Percentiles rank a stretch among this genome's conserved stretches.
phyloP scores from a whole-genome alignment of 352 stramenopile species.

The Lagenidium sp. region DNA sequence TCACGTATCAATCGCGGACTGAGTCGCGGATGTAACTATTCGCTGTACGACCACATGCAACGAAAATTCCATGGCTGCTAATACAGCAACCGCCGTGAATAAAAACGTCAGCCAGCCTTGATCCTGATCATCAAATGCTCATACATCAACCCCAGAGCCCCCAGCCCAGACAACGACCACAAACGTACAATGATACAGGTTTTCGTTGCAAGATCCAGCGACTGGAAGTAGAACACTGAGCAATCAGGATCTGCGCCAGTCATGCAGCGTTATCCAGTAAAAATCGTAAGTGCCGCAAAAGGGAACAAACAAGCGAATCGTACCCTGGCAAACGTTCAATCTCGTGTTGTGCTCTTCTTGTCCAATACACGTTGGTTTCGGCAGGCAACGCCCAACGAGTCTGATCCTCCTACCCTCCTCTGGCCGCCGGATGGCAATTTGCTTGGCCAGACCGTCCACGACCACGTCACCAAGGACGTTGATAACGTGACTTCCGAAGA shows the following conservation, averaged over 20 bases:
- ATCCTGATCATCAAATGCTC: conserved; percentile 25
- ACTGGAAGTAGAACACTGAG: conserved; percentile 55
- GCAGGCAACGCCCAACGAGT: conserved; percentile 10
- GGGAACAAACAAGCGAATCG: too few relatives aligned
- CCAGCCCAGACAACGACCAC: too few relatives aligned
- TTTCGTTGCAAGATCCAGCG: conserved; percentile 28
- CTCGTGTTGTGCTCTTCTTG: conserved; percentile 27
- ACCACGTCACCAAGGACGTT: conserved; percentile 27
- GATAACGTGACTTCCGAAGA: conserved; percentile 52
- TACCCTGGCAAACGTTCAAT: conserved; percentile 47
- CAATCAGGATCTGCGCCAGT: conserved; percentile 46
- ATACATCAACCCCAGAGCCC: too few relatives aligned
- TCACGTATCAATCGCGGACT: too few relatives aligned
- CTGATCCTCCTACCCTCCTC: neutral
- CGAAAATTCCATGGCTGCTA: too few relatives aligned
- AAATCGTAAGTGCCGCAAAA: too few relatives aligned
- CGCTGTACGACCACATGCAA: too few relatives aligned
- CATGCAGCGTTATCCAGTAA: too few relatives aligned
- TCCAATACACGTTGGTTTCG: conserved; percentile 17
- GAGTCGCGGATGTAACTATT: too few relatives aligned
- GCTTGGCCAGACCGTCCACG: conserved; percentile 33
- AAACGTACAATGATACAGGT: conserved; percentile 43
- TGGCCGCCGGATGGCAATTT: conserved; percentile 8
- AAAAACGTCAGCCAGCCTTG: conserved; percentile 24
- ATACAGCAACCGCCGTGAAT: conserved; percentile 18